Evolutionary conservation across 139 green algal genomes (phyloP).

Genomic region (Mychonastes homosphaera): DNA sequence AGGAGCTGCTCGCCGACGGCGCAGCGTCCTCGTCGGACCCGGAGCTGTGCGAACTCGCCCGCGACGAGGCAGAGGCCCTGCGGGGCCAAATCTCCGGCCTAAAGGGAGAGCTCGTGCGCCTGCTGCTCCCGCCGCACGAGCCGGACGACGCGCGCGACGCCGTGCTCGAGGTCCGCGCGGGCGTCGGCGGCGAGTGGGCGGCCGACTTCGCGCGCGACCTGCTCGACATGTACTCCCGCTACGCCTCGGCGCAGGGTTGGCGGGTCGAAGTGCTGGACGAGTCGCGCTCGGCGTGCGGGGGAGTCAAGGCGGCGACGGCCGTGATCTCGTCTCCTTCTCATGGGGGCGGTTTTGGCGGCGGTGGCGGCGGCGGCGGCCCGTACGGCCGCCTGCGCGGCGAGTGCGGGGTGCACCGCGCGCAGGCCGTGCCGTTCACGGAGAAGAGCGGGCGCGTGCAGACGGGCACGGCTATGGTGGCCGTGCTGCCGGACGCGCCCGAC

Average conservation of each 20-base stretch:
- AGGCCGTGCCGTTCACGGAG: conserved; percentile 89
- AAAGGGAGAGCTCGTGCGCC: too few species aligned
- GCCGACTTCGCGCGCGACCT: conserved; percentile 30
- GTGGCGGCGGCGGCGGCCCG: conserved; percentile 2
- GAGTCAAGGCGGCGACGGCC: conserved; percentile 19
- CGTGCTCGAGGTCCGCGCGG: conserved; percentile 22
- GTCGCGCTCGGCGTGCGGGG: conserved; percentile 3
- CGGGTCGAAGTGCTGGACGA: conserved; percentile 31
- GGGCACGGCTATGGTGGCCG: conserved; percentile 74
- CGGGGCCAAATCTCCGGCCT: too few species aligned
- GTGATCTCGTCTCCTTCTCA: too few species aligned
- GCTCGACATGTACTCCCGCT: conserved; percentile 65
- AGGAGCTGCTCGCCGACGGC: too few species aligned
- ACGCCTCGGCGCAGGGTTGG: conserved; percentile 44
- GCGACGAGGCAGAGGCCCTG: too few species aligned
- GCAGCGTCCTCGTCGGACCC: too few species aligned
- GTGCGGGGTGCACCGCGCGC: conserved; percentile 84
- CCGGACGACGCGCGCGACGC: neutral
- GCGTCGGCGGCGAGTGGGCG: conserved; percentile 33
- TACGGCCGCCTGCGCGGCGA: conserved; percentile 66
- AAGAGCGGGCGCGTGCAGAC: conserved; percentile 81
- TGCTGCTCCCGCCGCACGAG: neutral
- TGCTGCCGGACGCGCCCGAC: conserved; percentile 71
- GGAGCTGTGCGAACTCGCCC: too few species aligned
- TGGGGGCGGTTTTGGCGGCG: too few species aligned